phyloP scores from a whole-genome alignment of 257 asterid species.

The Voacanga thouarsii region DNA sequence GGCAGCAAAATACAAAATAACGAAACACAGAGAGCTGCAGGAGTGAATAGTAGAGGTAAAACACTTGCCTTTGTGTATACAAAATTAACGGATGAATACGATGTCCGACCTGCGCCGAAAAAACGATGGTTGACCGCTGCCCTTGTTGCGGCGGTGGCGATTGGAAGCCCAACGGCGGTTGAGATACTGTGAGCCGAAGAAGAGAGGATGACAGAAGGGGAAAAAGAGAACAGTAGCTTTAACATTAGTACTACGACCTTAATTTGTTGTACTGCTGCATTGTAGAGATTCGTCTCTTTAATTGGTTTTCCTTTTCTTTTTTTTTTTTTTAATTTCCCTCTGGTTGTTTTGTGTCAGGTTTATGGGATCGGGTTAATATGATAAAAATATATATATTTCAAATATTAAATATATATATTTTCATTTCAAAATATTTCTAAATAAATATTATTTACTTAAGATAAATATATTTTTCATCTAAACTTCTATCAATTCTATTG shows the following conservation, averaged over 20 bases:
- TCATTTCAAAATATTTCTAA: too few relatives aligned
- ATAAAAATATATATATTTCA: too few relatives aligned
- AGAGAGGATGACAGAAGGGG: constrained; percentile 18
- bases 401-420: too few relatives aligned
- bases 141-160: neutral
- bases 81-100: neutral
- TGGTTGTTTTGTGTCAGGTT: too few relatives aligned
- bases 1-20: too few relatives aligned
- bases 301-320: neutral
- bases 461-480: too few relatives aligned
- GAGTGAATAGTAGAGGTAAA: neutral
- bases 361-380: neutral
- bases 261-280: neutral
- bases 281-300: neutral
- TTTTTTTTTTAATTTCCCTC: too few relatives aligned
- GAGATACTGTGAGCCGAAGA: constrained; percentile 1
- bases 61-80: constrained; percentile 14
- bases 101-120: neutral
- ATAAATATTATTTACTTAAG: too few relatives aligned
- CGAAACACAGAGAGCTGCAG: neutral
- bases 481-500: too few relatives aligned
- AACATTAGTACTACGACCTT: constrained; percentile 20
- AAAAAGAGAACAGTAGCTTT: constrained; percentile 25
- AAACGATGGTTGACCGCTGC: neutral
- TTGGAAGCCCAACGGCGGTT: constrained; percentile 2